A percentile compares a stretch with the other conserved stretches of the same genome.
These are phyloP conservation scores for Berberis thunbergii DNA, from an alignment of 164 flowering plant genomes.

Conservation along the genomic window DNA sequence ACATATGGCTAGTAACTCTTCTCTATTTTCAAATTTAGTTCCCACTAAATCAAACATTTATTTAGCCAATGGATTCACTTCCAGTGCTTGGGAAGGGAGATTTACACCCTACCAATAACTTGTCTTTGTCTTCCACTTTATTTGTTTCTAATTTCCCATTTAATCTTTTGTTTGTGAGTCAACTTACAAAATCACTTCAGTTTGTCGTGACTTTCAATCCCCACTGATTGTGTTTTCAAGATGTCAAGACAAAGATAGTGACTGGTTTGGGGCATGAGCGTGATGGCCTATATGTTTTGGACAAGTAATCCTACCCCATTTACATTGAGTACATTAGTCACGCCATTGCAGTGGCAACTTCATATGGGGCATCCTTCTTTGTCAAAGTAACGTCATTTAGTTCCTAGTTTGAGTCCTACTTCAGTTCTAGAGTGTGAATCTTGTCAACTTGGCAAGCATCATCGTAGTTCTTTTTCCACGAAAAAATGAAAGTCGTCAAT, in stretches of 20 bases:
- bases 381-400: not conserved
- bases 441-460: not conserved
- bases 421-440: not conserved
- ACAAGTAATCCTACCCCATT: too few relatives aligned
- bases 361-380: not conserved
- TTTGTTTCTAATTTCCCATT: not conserved
- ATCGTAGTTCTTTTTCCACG: not conserved
- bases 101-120: not conserved
- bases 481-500: not conserved
- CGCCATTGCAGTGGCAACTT: not conserved
- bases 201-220: not conserved
- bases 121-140: not conserved
- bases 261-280: conserved; percentile 1
- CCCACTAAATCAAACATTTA: too few relatives aligned
- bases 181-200: not conserved
- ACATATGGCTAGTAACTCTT: too few relatives aligned
- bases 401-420: not conserved
- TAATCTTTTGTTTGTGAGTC: not conserved
- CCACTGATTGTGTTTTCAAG: not conserved
- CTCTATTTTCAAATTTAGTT: too few relatives aligned
- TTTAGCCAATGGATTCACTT: too few relatives aligned
- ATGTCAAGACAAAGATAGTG: not conserved
- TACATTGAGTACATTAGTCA: not conserved
- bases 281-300: not conserved
- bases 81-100: not conserved